Percentiles rank a stretch among this genome's conserved stretches.
phyloP scores from a whole-genome alignment of 306 rosid species.

The Medicago arabica region DNA sequence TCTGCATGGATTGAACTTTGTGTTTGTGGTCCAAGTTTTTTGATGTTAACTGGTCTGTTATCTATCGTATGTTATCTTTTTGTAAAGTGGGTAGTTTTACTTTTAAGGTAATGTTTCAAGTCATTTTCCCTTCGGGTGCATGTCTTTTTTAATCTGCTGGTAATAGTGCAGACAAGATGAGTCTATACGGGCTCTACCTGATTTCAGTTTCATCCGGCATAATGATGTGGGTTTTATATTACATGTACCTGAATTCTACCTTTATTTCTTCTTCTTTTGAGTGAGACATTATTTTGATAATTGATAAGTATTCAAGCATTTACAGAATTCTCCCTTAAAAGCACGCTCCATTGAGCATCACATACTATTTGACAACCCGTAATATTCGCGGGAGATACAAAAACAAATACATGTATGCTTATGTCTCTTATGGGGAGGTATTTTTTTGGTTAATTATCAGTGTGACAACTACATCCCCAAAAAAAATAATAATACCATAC shows the following conservation, averaged over 20 bases:
- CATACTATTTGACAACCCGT: background rate
- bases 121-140: slow-evolving; percentile 28
- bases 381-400: too few relatives aligned
- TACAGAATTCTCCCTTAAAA: background rate
- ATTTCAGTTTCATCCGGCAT: slow-evolving; percentile 21
- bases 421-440: too few relatives aligned
- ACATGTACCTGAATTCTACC: slow-evolving; percentile 6
- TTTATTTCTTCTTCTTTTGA: background rate
- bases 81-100: background rate
- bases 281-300: background rate
- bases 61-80: slow-evolving; percentile 15
- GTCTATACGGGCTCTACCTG: slow-evolving; percentile 32
- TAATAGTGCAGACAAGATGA: slow-evolving; percentile 38
- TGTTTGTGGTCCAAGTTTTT: slow-evolving; percentile 43
- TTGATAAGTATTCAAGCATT: background rate
- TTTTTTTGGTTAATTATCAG: too few relatives aligned
- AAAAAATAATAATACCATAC: too few relatives aligned
- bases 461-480: too few relatives aligned
- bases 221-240: background rate
- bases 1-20: slow-evolving; percentile 39
- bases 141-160: slow-evolving; percentile 37
- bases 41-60: slow-evolving; percentile 27
- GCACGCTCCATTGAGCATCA: background rate
- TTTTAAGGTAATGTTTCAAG: slow-evolving; percentile 20
- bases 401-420: too few relatives aligned